phyloP scores from a whole-genome alignment of 2,329 filamentous ascomycete genomes.

The Spiromastix sp. region DNA sequence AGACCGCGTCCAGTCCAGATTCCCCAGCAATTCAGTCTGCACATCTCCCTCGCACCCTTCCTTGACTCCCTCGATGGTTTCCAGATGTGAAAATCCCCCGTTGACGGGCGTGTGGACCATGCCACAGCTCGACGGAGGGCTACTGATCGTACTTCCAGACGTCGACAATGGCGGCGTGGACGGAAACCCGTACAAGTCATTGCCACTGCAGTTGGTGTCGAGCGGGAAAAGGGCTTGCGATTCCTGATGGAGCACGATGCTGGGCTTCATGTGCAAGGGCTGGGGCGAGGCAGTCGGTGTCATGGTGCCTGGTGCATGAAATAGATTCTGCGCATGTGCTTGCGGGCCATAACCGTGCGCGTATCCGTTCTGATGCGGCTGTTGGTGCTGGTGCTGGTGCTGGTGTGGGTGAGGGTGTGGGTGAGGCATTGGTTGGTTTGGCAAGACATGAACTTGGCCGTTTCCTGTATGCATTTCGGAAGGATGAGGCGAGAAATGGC shows the following conservation, averaged over 20 bases:
- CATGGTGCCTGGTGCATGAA: constrained; percentile 2
- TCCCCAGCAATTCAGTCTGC: constrained; percentile 60
- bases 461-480: constrained; percentile 32
- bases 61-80: constrained; percentile 58
- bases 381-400: constrained; percentile 18
- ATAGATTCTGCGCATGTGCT: constrained; percentile 48
- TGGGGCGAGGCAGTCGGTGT: constrained; percentile 70
- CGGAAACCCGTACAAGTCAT: constrained; percentile 60
- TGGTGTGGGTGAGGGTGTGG: constrained; percentile 35
- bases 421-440: constrained; percentile 30
- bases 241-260: constrained; percentile 54
- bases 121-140: constrained; percentile 66
- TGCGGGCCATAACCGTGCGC: constrained; percentile 24
- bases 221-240: constrained; percentile 49
- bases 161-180: constrained; percentile 80
- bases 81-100: constrained; percentile 63
- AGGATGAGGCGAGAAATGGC: constrained; percentile 61
- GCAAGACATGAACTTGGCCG: constrained; percentile 20
- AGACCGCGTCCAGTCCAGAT: constrained; percentile 64
- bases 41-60: constrained; percentile 60
- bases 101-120: constrained; percentile 74
- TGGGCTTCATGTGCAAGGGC: constrained; percentile 63
- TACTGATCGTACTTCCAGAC: constrained; percentile 74
- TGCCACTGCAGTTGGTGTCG: constrained; percentile 61
- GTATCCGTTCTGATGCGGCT: constrained; percentile 1